Base-by-base conservation (phyloP, 106 monocot genomes). In the Acanthochlamys bracteata region DNA sequence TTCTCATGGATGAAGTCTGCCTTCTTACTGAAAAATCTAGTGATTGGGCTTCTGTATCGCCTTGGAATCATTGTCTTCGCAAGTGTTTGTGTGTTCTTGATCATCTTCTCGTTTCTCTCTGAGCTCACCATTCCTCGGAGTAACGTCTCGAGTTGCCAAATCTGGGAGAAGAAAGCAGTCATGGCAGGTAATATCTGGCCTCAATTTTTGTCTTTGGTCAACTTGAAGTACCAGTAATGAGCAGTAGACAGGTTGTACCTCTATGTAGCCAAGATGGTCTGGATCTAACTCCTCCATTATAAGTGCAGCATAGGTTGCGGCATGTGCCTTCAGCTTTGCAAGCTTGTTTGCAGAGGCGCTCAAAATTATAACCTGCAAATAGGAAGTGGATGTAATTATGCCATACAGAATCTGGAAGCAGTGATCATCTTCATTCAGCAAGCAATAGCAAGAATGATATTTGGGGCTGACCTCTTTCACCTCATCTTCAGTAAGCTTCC, bases 271-370 rank as follows among this genome's bases (percentile, higher is more conserved):
- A 20, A 69, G 83, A 55, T 85, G 61, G 51, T 91, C 91, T 9
- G 88, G 90, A 66, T 98, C 96, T 45, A 98, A 88, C 54, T 98
- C 85, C 58, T 92, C 96, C 96, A 98, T 91, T 43, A 98, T 98
- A 27, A 98, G 79, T 17, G 84, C 65, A 39, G 96, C 91, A 70
- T 85, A 88, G 42, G 78, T 88, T 41, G 88, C 83, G 3, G 96
- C 91, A 63, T 83, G 73, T 17, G 24, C 63, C 69, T 98, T 98
- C 49, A 98, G 39, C 61, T 83, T 91, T 20, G 80, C 88, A 19
- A 91, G 85, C 59, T 91, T 98, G 76, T 98, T 98, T 20, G 90
- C 85, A 0, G 96, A 88, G 6, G 91, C 96, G 21, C 96, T 91
- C 69, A 96, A 56, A 57, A 96, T 76, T 21, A 96, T 96, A 27